Evolutionary conservation across 805 yeast species (phyloP).

Genomic region (Candida pseudoglaebosa): DNA sequence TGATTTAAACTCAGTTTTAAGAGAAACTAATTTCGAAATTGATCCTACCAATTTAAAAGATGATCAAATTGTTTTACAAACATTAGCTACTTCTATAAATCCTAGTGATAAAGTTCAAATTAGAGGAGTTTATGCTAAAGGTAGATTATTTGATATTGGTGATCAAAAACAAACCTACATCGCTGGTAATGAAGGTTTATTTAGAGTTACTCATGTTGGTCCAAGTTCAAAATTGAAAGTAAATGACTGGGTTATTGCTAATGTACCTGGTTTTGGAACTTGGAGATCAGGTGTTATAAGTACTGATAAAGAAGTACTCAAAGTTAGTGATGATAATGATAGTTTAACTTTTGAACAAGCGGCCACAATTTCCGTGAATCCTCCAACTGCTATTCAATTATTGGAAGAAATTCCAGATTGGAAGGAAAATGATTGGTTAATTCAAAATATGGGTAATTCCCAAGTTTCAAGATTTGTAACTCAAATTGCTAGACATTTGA

Average conservation of each 20-base stretch:
- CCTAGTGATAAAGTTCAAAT: slow-evolving; percentile 88
- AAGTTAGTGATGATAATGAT: slow-evolving; percentile 13
- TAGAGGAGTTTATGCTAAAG: slow-evolving; percentile 78
- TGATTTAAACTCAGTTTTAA: slow-evolving; percentile 17
- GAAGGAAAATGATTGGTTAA: slow-evolving; percentile 26
- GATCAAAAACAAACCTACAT: slow-evolving; percentile 64
- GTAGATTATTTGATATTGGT: slow-evolving; percentile 49
- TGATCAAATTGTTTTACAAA: slow-evolving; percentile 54
- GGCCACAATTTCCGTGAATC: slow-evolving; percentile 86
- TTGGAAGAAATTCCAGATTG: slow-evolving; percentile 25
- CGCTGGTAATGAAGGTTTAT: slow-evolving; percentile 93
- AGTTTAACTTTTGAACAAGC: slow-evolving; percentile 50
- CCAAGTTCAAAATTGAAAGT: slow-evolving; percentile 36
- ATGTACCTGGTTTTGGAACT: slow-evolving; percentile 74
- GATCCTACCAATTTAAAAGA: slow-evolving; percentile 17
- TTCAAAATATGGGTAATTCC: slow-evolving; percentile 32
- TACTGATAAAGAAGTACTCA: slow-evolving; percentile 23
- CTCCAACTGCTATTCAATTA: slow-evolving; percentile 84
- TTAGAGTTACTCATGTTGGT: slow-evolving; percentile 77
- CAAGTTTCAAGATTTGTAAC: slow-evolving; percentile 27
- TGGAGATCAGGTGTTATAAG: slow-evolving; percentile 66
- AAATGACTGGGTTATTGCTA: slow-evolving; percentile 89
- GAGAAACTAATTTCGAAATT: slow-evolving; percentile 18
- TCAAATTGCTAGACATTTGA: slow-evolving; percentile 22
- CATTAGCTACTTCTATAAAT: slow-evolving; percentile 80